Percentiles rank a stretch among this genome's conserved stretches.
These are phyloP conservation scores for Lipomyces lipofer DNA, from an alignment of 805 yeast genomes.

Conservation along the genomic window DNA sequence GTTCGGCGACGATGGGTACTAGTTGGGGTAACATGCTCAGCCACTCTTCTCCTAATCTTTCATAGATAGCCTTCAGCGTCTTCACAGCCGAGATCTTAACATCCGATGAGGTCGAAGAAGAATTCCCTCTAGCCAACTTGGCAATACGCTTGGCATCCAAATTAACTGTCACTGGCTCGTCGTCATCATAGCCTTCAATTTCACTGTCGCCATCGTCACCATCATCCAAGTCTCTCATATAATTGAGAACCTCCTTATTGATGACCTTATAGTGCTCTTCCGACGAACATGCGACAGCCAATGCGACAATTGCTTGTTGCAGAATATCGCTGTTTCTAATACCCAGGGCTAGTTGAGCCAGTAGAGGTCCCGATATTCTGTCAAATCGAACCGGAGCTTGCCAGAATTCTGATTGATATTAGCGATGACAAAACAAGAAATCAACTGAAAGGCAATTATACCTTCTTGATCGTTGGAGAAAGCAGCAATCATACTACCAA, in stretches of 20 bases:
- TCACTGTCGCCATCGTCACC: constrained; percentile 46
- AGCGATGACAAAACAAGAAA: constrained; percentile 32
- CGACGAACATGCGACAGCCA: constrained; percentile 61
- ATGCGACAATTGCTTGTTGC: constrained; percentile 74
- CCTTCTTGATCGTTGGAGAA: constrained; percentile 50
- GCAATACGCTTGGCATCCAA: constrained; percentile 17
- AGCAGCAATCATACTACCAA: constrained; percentile 73
- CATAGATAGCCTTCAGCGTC: constrained; percentile 76
- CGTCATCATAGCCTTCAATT: constrained; percentile 5
- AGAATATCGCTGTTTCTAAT: constrained; percentile 43
- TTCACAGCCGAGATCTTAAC: constrained; percentile 74
- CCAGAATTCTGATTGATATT: constrained; percentile 96
- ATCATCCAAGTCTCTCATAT: constrained; percentile 63
- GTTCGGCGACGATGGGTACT: constrained; percentile 93
- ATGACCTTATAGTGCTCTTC: constrained; percentile 70
- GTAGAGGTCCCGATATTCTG: constrained; percentile 59
- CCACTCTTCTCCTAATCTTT: constrained; percentile 95
- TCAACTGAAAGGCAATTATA: neutral
- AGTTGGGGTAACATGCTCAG: constrained; percentile 84
- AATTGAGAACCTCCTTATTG: constrained; percentile 61
- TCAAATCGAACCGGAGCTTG: constrained; percentile 82
- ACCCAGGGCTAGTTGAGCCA: constrained; percentile 55
- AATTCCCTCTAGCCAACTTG: constrained; percentile 18
- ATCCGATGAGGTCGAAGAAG: constrained; percentile 19
- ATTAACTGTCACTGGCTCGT: neutral